Base-by-base conservation (phyloP, 140 eudicot genomes). In the Flaveria floridana region DNA sequence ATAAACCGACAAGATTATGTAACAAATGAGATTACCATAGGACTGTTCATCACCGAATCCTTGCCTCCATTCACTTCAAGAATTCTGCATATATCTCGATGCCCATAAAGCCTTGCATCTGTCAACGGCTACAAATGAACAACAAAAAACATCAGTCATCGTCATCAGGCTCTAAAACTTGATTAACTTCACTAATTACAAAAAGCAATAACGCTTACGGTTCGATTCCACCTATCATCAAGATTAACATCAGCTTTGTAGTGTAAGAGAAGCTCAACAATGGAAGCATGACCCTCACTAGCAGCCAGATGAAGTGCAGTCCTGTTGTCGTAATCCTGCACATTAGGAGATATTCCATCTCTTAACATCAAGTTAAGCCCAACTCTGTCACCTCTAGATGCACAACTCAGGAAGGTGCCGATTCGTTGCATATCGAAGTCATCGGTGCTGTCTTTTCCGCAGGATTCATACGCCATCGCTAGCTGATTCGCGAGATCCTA, bases 261-360 rank as follows among this genome's bases (percentile, higher is more conserved):
- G 62, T 85, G 87, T 61, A 88, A 75, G 26, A 88, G 87, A 75
- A 88, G 89, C 83, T 88, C 89, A 39, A 88, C 95, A 82, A 88
- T 88, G 1, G 91, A 88, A 25, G 95, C 91, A 76, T 88, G 91
- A 3, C 95, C 95, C 65, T 88, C 95, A 53, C 95, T 88, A 59
- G 95, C 95, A n/a, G 95, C 95, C 51, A 88, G 81, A 73, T 86
- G 95, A 76, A 88, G 91, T 64, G 91, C 95, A 23, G 95, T 88
- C 70, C 95, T 39, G 25, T 82, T 73, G 58, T 88, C 95, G 37
- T 88, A 84, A 81, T 88, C 95, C 81, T 88, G 95, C 11, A 88
- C 90, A 71, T 86, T 84, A 23, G 90, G 90, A 6, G 85, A 78
- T 26, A 78, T 82, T 7, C 95, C 91, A 6, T 76, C 79, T 28